Evolutionary conservation across 2,329 filamentous ascomycete genomes (phyloP).

Genomic region (Diaporthe aspalathi): DNA sequence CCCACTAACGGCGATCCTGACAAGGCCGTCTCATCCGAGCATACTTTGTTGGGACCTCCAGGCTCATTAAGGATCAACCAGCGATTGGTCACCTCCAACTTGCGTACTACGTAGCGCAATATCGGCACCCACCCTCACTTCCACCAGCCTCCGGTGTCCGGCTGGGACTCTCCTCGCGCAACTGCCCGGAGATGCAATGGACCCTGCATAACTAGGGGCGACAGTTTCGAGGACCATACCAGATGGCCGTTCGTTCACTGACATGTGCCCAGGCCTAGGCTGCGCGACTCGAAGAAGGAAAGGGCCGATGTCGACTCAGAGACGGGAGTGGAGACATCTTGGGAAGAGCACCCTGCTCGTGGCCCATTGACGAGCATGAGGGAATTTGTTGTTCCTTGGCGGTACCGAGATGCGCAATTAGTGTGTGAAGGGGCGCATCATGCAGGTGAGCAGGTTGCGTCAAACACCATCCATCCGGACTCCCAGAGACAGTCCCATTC

Average conservation of each 20-base stretch:
- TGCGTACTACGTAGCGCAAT: neutral
- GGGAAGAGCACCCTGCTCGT: constrained; percentile 7
- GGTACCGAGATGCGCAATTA: neutral
- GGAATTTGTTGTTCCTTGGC: neutral
- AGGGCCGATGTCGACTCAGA: constrained; percentile 22
- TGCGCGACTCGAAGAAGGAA: constrained; percentile 14
- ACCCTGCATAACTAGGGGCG: neutral
- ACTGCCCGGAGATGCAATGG: neutral
- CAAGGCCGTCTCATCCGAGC: constrained; percentile 7
- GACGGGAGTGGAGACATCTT: neutral
- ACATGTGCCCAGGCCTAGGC: constrained; percentile 19
- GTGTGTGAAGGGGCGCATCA: neutral
- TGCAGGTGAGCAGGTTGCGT: neutral
- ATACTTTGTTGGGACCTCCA: neutral
- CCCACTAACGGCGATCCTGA: neutral
- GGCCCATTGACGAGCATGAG: constrained; percentile 17
- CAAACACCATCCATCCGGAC: neutral
- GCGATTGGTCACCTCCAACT: neutral
- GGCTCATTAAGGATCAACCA: neutral
- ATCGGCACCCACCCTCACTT: neutral
- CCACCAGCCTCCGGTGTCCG: neutral
- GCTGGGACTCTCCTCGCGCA: neutral
- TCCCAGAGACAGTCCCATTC: neutral
- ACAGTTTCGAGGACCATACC: neutral
- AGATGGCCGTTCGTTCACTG: constrained; percentile 6